These are phyloP conservation scores for Cercospora beticola DNA, from an alignment of 2,329 filamentous ascomycete genomes.

Conservation along the genomic window DNA sequence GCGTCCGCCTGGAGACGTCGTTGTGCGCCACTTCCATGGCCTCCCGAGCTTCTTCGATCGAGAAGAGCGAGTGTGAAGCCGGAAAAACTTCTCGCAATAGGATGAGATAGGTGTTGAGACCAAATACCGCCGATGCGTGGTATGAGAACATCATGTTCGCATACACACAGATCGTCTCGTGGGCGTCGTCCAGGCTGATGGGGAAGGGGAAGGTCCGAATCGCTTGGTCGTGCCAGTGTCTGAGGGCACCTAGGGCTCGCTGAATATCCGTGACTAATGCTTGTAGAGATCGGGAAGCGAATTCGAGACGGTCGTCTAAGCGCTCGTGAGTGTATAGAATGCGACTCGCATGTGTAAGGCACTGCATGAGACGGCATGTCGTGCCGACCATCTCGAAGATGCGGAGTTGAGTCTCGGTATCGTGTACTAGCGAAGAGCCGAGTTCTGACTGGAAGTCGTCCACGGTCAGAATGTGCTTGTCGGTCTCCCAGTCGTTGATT, in stretches of 20 bases:
- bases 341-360: slow-evolving; percentile 20
- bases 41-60: slow-evolving; percentile 25
- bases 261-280: slow-evolving; percentile 21
- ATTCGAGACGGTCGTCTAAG: slow-evolving; percentile 25
- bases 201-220: slow-evolving; percentile 26
- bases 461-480: slow-evolving; percentile 21
- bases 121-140: slow-evolving; percentile 25
- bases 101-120: slow-evolving; percentile 26
- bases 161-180: slow-evolving; percentile 25
- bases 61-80: slow-evolving; percentile 19
- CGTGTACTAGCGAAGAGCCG: slow-evolving; percentile 25
- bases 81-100: slow-evolving; percentile 23
- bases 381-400: slow-evolving; percentile 23
- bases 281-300: slow-evolving; percentile 18
- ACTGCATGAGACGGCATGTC: slow-evolving; percentile 25
- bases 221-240: slow-evolving; percentile 25
- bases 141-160: slow-evolving; percentile 31
- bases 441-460: slow-evolving; percentile 26
- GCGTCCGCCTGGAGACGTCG: slow-evolving; percentile 24
- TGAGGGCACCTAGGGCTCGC: slow-evolving; percentile 18
- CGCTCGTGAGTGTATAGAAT: slow-evolving; percentile 25
- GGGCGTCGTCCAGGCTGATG: slow-evolving; percentile 24
- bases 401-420: slow-evolving; percentile 27
- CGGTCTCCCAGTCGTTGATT: slow-evolving; percentile 23
- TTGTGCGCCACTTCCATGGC: slow-evolving; percentile 24